Evolutionary conservation across 495 filamentous ascomycete species (phyloP), one percentile per base, ranked within the genome.

Genomic region (Podospora fimiseda): DNA sequence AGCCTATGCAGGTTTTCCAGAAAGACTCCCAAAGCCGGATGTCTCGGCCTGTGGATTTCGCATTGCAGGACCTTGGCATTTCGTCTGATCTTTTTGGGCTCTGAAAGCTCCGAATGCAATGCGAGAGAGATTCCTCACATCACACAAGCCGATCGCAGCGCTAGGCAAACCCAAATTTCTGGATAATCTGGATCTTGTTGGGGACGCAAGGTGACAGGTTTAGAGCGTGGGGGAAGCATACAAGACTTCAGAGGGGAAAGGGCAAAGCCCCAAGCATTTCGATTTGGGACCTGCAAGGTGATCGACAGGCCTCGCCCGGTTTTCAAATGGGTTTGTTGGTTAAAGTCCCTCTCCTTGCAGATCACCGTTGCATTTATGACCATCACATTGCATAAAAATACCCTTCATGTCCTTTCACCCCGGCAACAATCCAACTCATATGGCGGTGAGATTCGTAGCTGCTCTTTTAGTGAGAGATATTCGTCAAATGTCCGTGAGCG

Each of bases 271-370:
- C n/a, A 23, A 9, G 2, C 51, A 20, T 37, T 21, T 43, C 27
- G 19, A 45, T 20, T 27, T 39, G 47, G 40, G 22, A 18, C 46
- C 50, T 60, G 47, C 62, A 60, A 56, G 27, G 42, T 60, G 62
- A 60, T 62, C 56, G 52, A 55, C 59, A n/a, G 11, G 13, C 14
- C 22, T 64, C 54, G 50, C 54, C 59, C 57, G 50, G 59, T 51
- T 62, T 54, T 56, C 49, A 46, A 50, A 2, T 44, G 21, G 22
- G 36, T 37, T 18, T 30, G 48, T 50, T 48, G 51, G 49, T 13
- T 27, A 42, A 24, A 39, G 21, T 24, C 18, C 37, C 41, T 3
- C 24, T 50, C 51, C 47, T 24, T 22, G 55, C 50, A 55, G 52
- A 40, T 14, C 43, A 46, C 37, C 55, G 62, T 65, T 58, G 55